These are phyloP conservation scores for Rhazya stricta DNA, from an alignment of 257 asterid genomes.

Conservation along the genomic window DNA sequence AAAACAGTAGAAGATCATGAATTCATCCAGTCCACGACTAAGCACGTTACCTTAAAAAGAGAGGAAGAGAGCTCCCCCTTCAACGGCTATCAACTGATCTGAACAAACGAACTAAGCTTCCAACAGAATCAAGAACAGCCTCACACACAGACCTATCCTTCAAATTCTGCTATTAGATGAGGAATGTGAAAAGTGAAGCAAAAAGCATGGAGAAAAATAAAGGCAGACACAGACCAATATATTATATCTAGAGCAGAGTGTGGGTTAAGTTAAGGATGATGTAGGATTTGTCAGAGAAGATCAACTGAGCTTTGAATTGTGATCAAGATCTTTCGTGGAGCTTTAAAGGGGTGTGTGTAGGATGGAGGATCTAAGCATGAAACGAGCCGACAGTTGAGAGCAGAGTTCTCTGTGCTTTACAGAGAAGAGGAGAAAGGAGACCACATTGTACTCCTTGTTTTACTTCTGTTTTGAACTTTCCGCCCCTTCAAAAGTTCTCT, in stretches of 20 bases:
- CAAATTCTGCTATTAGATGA: slow-evolving; percentile 1
- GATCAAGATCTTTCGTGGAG: background rate
- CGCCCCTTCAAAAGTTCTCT: background rate
- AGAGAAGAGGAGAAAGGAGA: background rate
- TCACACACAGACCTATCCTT: background rate
- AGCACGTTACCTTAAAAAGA: slow-evolving; percentile 2
- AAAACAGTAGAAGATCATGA: background rate
- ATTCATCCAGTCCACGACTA: background rate
- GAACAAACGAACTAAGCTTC: background rate
- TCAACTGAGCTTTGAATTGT: background rate
- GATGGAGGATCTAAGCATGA: slow-evolving; percentile 2
- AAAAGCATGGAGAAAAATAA: background rate
- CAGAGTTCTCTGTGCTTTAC: background rate
- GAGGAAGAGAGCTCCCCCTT: background rate
- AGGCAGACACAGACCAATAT: background rate
- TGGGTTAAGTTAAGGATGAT: background rate
- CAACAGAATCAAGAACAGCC: slow-evolving; percentile 6
- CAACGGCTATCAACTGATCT: slow-evolving; percentile 4
- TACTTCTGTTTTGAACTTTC: background rate
- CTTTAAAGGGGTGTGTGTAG: background rate
- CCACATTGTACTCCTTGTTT: slow-evolving; percentile 1
- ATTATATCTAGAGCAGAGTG: background rate
- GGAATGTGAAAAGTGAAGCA: background rate
- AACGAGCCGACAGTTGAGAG: slow-evolving; percentile 8
- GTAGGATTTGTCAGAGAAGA: background rate